Evolutionary conservation across 306 rosid species (phyloP).

Genomic region (peach (Prunus persica)): DNA sequence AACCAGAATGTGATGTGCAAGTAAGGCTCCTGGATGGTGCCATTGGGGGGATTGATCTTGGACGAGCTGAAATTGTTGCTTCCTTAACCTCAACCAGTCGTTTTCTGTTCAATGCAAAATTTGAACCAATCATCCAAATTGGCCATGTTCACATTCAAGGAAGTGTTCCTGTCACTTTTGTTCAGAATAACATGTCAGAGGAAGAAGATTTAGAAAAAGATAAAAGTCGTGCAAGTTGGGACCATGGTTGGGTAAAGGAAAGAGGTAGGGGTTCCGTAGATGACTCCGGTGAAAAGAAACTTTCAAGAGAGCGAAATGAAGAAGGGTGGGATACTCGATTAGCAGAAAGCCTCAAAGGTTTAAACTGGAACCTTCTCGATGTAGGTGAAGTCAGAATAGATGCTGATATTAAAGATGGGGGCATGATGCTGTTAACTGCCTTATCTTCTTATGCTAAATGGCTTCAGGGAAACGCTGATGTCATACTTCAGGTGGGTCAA

Average conservation of each 20-base stretch:
- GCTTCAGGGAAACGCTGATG: conserved; percentile 92
- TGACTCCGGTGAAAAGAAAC: conserved; percentile 48
- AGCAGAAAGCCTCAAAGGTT: conserved; percentile 77
- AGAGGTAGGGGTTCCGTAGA: conserved; percentile 41
- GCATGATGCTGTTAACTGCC: conserved; percentile 92
- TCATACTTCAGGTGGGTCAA: conserved; percentile 74
- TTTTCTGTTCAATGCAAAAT: conserved; percentile 86
- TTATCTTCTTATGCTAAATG: conserved; percentile 83
- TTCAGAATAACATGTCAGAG: conserved; percentile 46
- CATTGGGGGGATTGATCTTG: conserved; percentile 86
- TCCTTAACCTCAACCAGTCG: conserved; percentile 81
- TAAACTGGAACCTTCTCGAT: conserved; percentile 74
- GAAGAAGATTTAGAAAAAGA: conserved; percentile 58
- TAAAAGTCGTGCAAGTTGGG: conserved; percentile 45
- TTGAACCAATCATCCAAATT: conserved; percentile 77
- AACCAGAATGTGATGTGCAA: conserved; percentile 96
- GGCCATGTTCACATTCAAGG: conserved; percentile 93
- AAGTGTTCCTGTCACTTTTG: conserved; percentile 75
- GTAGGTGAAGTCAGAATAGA: conserved; percentile 87
- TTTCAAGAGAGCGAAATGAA: conserved; percentile 67
- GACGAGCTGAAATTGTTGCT: conserved; percentile 88
- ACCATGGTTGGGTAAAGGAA: conserved; percentile 70
- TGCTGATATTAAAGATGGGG: conserved; percentile 93
- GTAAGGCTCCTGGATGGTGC: conserved; percentile 94
- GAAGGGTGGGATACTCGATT: conserved; percentile 73